These are phyloP conservation scores for Aotearoamyces nothofagi DNA, from an alignment of 2,329 filamentous ascomycete species.

Conservation along the genomic window DNA sequence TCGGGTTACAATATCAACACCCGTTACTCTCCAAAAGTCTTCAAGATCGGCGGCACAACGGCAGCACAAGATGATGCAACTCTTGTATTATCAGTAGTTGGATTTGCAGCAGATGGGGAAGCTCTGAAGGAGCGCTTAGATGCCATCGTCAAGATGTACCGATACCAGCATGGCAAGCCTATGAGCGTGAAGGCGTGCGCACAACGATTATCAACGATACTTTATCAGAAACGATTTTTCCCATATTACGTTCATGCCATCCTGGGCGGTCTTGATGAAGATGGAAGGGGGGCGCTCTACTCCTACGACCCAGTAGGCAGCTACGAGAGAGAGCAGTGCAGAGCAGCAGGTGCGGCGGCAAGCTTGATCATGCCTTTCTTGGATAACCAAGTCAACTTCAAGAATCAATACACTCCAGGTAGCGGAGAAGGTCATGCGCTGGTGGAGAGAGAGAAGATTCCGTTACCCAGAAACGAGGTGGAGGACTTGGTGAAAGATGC, in stretches of 20 bases:
- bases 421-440: slow-evolving; percentile 73
- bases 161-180: slow-evolving; percentile 91
- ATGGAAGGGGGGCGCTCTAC: slow-evolving; percentile 87
- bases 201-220: slow-evolving; percentile 84
- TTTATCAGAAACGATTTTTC: slow-evolving; percentile 97
- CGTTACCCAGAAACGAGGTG: slow-evolving; percentile 57
- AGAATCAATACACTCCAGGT: slow-evolving; percentile 90
- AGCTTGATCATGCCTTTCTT: slow-evolving; percentile 98
- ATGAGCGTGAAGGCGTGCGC: slow-evolving; percentile 93
- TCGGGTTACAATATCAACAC: slow-evolving; percentile 99
- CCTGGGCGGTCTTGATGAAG: slow-evolving; percentile 83
- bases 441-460: slow-evolving; percentile 52
- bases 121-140: slow-evolving; percentile 90
- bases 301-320: slow-evolving; percentile 96
- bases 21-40: slow-evolving; percentile 87
- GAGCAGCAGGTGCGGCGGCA: slow-evolving; percentile 80
- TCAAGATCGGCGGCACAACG: slow-evolving; percentile 87
- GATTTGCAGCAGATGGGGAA: slow-evolving; percentile 88
- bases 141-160: slow-evolving; percentile 96
- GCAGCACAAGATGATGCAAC: slow-evolving; percentile 72
- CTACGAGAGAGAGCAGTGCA: slow-evolving; percentile 93
- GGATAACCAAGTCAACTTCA: slow-evolving; percentile 99
- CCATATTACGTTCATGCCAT: slow-evolving; percentile 97
- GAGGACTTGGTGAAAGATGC: slow-evolving; percentile 89
- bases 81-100: slow-evolving; percentile 85